Base-by-base conservation (phyloP, 257 asterid genomes). In the Nicotiana noctiflora region DNA sequence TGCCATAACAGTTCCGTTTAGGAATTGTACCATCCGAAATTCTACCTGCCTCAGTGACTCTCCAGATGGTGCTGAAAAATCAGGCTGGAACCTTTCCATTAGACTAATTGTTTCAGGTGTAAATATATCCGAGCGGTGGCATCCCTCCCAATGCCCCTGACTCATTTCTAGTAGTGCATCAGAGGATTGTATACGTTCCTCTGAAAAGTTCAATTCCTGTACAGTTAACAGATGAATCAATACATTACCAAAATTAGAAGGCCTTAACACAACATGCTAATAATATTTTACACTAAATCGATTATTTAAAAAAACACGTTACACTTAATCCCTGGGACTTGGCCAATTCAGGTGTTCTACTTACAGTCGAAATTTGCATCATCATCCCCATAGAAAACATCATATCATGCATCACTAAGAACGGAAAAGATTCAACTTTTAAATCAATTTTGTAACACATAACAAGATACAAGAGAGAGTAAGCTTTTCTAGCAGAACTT, bases 141-240 rank as follows among this genome's bases (percentile, higher is more conserved):
- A 95, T 27, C 99, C 97, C 85, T 95, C 99, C 98, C 98, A 93
- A 83, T 89, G 94, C 59, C 99, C 98, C 78, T 92, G 94, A 88
- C 97, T 93, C 98, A 93, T 95, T 84, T 93, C 98, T 57, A 81
- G 60, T 19, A 93, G 89, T 19, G 94, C 97, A 52, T 95, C 98
- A 1, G 97, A 89, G 62, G 95, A 86, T 64, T 91, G 96, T 87
- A 95, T 90, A 61, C 89, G 90, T 81, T 93, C 97, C 86, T 93
- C 98, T 1, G 96, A 79, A 84, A 93, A 84, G 83, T 90, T 89
- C 84, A 96, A 81, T 82, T 96, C 99, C 99, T 94, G 88, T 88
- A 87, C 46, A 83, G 76, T 83, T 81, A 76, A 40, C 61, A 74
- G 40, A 74, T 51, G 18, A 37, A 46, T 23, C 61, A 25, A 25